phyloP scores from a whole-genome alignment of 2,329 filamentous ascomycete species.

The Aspergillus tubingensis region DNA sequence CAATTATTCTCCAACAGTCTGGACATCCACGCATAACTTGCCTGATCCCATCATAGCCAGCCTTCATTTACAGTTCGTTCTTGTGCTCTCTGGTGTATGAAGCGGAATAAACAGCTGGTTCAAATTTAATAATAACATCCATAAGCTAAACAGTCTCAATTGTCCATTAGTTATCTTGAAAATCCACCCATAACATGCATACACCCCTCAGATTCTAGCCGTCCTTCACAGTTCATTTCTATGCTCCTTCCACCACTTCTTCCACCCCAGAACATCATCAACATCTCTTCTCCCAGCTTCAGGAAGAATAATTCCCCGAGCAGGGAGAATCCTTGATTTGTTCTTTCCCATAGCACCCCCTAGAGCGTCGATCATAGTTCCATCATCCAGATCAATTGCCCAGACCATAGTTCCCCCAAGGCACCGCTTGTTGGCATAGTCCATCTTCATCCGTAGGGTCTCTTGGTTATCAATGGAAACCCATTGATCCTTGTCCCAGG shows the following conservation, averaged over 20 bases:
- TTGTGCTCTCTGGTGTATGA: too few species aligned
- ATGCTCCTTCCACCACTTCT: background rate
- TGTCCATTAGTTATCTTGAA: too few species aligned
- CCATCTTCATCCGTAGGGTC: constrained; percentile 20
- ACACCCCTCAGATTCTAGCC: too few species aligned
- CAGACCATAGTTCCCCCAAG: constrained; percentile 22
- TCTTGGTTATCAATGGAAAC: constrained; percentile 21
- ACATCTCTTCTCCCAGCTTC: background rate
- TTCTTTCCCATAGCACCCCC: constrained; percentile 11
- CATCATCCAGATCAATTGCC: constrained; percentile 22
- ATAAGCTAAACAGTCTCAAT: too few species aligned
- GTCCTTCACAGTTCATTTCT: too few species aligned
- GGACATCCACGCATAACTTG: too few species aligned
- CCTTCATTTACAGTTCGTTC: too few species aligned
- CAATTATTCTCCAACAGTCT: too few species aligned
- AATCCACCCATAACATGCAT: too few species aligned
- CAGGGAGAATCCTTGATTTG: background rate
- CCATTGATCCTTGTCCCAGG: constrained; percentile 18
- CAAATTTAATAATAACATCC: too few species aligned
- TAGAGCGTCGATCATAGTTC: constrained; percentile 9
- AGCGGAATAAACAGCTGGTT: too few species aligned
- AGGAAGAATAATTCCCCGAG: background rate
- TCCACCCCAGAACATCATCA: constrained; percentile 1
- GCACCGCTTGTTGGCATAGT: constrained; percentile 21
- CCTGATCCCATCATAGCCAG: too few species aligned